Base-by-base conservation (phyloP, 225 moss, liverwort and hornwort species). In the Pleurozium schreberi region DNA sequence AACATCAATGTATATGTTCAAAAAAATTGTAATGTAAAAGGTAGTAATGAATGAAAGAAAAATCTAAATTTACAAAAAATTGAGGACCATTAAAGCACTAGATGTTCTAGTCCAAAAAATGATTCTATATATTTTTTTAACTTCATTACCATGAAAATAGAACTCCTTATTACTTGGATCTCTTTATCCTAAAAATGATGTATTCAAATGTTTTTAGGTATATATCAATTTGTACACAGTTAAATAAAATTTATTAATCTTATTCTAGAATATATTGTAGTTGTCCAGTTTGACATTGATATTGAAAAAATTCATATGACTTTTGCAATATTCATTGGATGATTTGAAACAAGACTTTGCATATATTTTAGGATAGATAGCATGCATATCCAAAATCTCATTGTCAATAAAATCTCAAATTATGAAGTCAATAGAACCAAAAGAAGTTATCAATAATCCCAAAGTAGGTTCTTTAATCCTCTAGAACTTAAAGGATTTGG, bases 361-460 rank as follows among this genome's bases (percentile, higher is more conserved):
- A 4, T 49, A 0, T 31, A 31, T 31, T 75, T 31, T 19, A 31
- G 4, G 19, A 10, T 47, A 4, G 31, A 30, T 74, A 5, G 30
- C 6, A 47, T 30, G 2, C 1, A 47, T 30, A 3, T 0, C 3
- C 0, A 15, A 26, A n/a, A 42, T 69, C 8, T 69, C 8, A 40
- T 5, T n/a, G n/a, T 4, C 1, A 5, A 10, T n/a, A n/a, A 45
- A 73, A 17, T 71, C 43, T 43, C 10, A 71, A 71, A 73, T 45
- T 43, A 17, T 9, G 4, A 45, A 45, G 28, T 47, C 30, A 47
- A 47, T 5, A 47, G 45, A 73, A 47, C 4, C 0, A 30, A 0
- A 18, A 0, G 0, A 0, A 74, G 4, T 18, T 17, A 1, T 73
- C 1, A 4, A 0, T 30, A 43, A 71, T 27, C 0, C 5, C 9